Conservation (phyloP, 805 yeast genomes). For the Kazachstania bromeliacearum region DNA sequence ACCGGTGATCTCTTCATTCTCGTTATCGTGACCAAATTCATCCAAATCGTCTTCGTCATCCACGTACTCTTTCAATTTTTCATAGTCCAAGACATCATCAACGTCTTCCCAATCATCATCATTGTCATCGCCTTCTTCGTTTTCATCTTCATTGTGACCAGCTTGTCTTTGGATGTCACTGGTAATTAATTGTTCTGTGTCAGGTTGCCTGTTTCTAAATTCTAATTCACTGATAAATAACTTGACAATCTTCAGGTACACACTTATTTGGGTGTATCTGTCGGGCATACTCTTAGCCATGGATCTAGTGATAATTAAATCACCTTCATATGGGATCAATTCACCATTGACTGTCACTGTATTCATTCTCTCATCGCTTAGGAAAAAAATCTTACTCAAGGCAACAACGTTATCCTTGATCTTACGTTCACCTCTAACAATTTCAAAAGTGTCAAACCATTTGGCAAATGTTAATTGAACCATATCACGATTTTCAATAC, state of each 20-base stretch:
- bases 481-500: constrained; percentile 33
- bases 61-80: constrained; percentile 46
- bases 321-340: constrained; percentile 46
- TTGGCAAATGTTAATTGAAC: constrained; percentile 54
- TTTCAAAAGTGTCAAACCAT: constrained; percentile 79
- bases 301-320: constrained; percentile 75
- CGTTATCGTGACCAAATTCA: constrained; percentile 10
- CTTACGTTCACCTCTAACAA: constrained; percentile 66
- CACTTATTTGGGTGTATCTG: constrained; percentile 54
- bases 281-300: constrained; percentile 62
- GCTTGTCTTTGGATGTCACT: constrained; percentile 14
- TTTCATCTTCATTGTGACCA: constrained; percentile 3
- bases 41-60: constrained; percentile 22
- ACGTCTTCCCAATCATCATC: constrained; percentile 43
- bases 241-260: constrained; percentile 63
- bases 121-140: constrained; percentile 6
- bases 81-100: constrained; percentile 67
- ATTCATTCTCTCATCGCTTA: constrained; percentile 46
- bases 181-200: constrained; percentile 16
- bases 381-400: constrained; percentile 51
- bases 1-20: constrained; percentile 11
- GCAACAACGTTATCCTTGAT: constrained; percentile 63
- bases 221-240: constrained; percentile 60
- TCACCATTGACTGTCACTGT: constrained; percentile 67
- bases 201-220: constrained; percentile 49